Base-by-base conservation (phyloP, 805 yeast genomes). In the Ogataea sp. region DNA sequence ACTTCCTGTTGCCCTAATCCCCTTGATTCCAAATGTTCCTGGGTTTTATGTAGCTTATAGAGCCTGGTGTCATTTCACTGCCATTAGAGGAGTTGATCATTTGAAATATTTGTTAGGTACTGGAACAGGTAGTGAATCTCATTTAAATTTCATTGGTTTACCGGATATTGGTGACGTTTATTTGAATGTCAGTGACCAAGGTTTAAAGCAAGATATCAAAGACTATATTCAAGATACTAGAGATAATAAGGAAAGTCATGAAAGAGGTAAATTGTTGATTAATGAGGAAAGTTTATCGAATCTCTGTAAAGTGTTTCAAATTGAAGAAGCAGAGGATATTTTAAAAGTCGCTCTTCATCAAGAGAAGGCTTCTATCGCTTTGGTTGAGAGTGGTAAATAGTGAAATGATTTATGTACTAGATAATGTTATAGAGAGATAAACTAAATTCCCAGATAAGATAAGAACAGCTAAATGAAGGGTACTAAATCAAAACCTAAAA, bases 11-110 rank as follows among this genome's bases (percentile, higher is more conserved):
- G 88, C 86, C 0, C 49, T 87, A 32, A 53, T 90, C 0, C 97
- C 97, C 0, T 68, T 89, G n/a, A 57, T 88, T 3, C 97, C 97
- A 17, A 89, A 89, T 51, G 74, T 89, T 17, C 97, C 97, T 0
- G 96, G 96, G 0, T 83, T 90, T 53, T 90, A 87, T 52, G 60
- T 89, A 32, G 68, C 83, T 3, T 89, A 83, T 55, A 68, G 97
- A 44, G 69, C 83, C 16, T 89, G 87, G 62, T 86, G 96, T 55
- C 86, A 90, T 56, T 70, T 80, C 54, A 83, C 82, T 50, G 96
- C 96, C 0, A 65, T 71, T 44, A 56, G 74, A 32, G 96, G 96
- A 0, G 83, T 85, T 5, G 65, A 69, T 45, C 93, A 86, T 53
- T 60, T 89, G 43, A 61, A 68, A 26, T 71, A 70, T 38, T 63